Evolutionary conservation across 2,329 filamentous ascomycete genomes (phyloP).

Genomic region (Alternaria ethzedia): DNA sequence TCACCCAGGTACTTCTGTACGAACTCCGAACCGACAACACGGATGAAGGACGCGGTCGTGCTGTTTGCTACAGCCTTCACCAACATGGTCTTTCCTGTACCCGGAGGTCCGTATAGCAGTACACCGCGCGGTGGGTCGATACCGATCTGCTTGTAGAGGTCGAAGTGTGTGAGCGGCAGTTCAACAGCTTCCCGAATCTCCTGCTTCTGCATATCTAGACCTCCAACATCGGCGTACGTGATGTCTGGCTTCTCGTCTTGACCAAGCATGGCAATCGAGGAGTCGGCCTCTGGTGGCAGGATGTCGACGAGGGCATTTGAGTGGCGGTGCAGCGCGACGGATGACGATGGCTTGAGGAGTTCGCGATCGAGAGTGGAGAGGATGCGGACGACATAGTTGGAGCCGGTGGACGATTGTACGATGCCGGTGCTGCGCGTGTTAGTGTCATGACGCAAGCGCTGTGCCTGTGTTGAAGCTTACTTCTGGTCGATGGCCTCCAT

Average conservation of each 20-base stretch:
- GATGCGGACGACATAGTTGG: slow-evolving; percentile 98
- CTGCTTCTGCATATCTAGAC: slow-evolving; percentile 99
- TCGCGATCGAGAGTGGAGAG: slow-evolving; percentile 98
- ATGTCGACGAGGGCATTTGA: slow-evolving; percentile 99
- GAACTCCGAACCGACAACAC: slow-evolving; percentile 97
- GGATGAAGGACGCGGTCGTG: slow-evolving; percentile 97
- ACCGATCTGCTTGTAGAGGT: slow-evolving; percentile 98
- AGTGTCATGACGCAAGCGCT: slow-evolving; percentile 14
- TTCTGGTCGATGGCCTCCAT: slow-evolving; percentile 99
- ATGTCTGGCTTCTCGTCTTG: slow-evolving; percentile 97
- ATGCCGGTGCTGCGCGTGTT: slow-evolving; percentile 78
- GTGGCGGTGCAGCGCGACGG: slow-evolving; percentile 95
- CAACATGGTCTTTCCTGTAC: slow-evolving; percentile 95
- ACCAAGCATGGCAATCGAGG: slow-evolving; percentile 97
- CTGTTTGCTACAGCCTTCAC: slow-evolving; percentile 99
- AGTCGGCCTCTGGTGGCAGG: slow-evolving; percentile 97
- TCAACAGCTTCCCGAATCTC: slow-evolving; percentile 98
- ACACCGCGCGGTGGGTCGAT: slow-evolving; percentile 98
- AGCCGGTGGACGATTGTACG: slow-evolving; percentile 96
- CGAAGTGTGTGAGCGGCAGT: slow-evolving; percentile 94
- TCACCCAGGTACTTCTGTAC: slow-evolving; percentile 99
- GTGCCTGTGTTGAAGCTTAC: slow-evolving; percentile 58
- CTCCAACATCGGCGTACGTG: slow-evolving; percentile 96
- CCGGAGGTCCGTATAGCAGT: slow-evolving; percentile 91
- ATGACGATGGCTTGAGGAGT: slow-evolving; percentile 96